These are phyloP conservation scores for Eucalyptus erythrocorys DNA, from an alignment of 345 rosid species.

Conservation along the genomic window DNA sequence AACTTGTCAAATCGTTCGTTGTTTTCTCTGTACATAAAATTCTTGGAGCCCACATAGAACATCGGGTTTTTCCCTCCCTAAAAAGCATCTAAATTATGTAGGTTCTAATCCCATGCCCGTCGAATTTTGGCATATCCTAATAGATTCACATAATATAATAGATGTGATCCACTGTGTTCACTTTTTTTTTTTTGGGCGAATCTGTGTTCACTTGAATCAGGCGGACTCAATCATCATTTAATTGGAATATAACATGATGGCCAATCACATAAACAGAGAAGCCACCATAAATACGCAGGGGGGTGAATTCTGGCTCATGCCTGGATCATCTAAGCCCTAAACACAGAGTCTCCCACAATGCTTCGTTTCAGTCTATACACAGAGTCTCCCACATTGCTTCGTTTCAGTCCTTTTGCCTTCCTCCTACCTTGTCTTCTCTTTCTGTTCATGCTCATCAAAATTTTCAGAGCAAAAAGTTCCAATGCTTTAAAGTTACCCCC, in stretches of 20 bases:
- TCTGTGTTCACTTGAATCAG: too few relatives aligned
- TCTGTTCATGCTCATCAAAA: background rate
- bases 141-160: too few relatives aligned
- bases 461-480: background rate
- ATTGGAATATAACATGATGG: background rate
- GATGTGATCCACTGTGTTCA: background rate
- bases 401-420: background rate
- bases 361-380: background rate
- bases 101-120: too few relatives aligned
- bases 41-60: too few relatives aligned
- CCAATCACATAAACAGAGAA: background rate
- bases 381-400: background rate
- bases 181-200: too few relatives aligned
- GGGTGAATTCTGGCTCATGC: background rate
- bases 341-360: background rate
- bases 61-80: too few relatives aligned
- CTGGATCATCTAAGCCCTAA: background rate
- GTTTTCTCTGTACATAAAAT: too few relatives aligned
- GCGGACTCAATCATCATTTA: too few relatives aligned
- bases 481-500: background rate
- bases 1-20: too few relatives aligned
- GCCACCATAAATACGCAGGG: background rate
- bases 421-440: background rate
- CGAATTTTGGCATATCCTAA: too few relatives aligned
- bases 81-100: too few relatives aligned